Conservation (phyloP, 805 yeast genomes). For the Yamadazyma ubonensis region DNA sequence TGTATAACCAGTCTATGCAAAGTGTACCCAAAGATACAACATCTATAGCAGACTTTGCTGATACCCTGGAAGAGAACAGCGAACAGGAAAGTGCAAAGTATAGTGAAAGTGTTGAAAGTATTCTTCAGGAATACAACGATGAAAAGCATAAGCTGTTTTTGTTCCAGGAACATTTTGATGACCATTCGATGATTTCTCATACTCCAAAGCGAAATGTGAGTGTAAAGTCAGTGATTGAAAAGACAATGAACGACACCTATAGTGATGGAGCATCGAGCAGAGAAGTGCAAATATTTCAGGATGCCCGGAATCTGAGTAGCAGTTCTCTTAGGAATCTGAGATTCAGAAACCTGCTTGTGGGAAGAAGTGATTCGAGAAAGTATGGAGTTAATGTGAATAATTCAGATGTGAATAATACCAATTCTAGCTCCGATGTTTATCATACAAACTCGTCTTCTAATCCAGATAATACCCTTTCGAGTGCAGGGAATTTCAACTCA, state of each 20-base stretch:
- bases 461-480: too few relatives aligned
- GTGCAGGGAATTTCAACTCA: too few relatives aligned
- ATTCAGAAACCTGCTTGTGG: too few relatives aligned
- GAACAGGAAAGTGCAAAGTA: constrained; percentile 15
- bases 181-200: constrained; percentile 1
- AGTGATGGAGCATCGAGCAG: constrained; percentile 6
- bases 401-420: too few relatives aligned
- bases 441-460: too few relatives aligned
- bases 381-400: too few relatives aligned
- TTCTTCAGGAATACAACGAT: constrained; percentile 27
- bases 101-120: constrained; percentile 31
- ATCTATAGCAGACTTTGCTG: constrained; percentile 39
- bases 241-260: constrained; percentile 14
- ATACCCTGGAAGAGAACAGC: constrained; percentile 24
- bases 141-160: constrained; percentile 16
- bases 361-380: too few relatives aligned
- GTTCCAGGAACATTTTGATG: constrained; percentile 32
- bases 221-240: constrained; percentile 14
- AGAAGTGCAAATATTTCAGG: constrained; percentile 3
- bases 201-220: constrained; percentile 10
- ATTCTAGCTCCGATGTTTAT: too few relatives aligned
- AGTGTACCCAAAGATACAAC: constrained; percentile 5
- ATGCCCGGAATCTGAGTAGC: not conserved
- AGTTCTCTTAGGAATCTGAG: not conserved
- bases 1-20: not conserved